Percentiles rank a stretch among this genome's conserved stretches.
phyloP scores from a whole-genome alignment of 108 stramenopile species.

The Cylindrotheca fusiformis region DNA sequence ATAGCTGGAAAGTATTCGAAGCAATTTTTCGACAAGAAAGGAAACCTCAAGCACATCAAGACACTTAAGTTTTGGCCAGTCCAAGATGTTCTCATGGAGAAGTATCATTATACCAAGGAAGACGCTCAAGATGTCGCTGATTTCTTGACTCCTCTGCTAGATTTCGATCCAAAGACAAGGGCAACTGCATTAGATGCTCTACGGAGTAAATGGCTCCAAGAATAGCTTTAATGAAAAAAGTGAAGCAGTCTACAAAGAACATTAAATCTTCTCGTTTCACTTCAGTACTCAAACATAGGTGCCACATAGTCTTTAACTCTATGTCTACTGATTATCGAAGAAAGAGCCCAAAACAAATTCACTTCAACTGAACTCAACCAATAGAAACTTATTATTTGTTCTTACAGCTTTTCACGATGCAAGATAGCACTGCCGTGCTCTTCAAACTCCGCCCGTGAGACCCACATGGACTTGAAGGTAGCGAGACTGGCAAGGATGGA shows the following conservation, averaged over 20 bases:
- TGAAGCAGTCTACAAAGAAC: too few species aligned
- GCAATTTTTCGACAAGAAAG: constrained; percentile 95
- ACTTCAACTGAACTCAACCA: too few species aligned
- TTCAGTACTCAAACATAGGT: too few species aligned
- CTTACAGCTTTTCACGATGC: constrained; percentile 71
- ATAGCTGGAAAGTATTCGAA: constrained; percentile 88
- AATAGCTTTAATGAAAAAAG: too few species aligned
- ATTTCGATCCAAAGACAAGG: constrained; percentile 82
- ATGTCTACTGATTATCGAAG: too few species aligned
- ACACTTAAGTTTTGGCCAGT: constrained; percentile 97
- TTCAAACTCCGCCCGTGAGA: constrained; percentile 89
- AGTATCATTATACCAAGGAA: constrained; percentile 82
- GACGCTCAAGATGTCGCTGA: constrained; percentile 84
- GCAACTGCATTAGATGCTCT: constrained; percentile 83
- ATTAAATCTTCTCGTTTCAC: too few species aligned
- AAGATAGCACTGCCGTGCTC: constrained; percentile 88
- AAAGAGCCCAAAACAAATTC: too few species aligned
- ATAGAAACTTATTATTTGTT: constrained; percentile 3
- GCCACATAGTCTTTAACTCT: too few species aligned
- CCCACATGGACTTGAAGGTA: constrained; percentile 99
- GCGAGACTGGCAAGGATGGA: constrained; percentile 96
- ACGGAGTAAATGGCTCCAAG: constrained; percentile 80
- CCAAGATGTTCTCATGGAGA: constrained; percentile 88
- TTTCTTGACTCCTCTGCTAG: constrained; percentile 83
- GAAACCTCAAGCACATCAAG: constrained; percentile 96